These are phyloP conservation scores for Paramecium biaurelia DNA, from an alignment of 73 alveolate species.

Conservation along the genomic window DNA sequence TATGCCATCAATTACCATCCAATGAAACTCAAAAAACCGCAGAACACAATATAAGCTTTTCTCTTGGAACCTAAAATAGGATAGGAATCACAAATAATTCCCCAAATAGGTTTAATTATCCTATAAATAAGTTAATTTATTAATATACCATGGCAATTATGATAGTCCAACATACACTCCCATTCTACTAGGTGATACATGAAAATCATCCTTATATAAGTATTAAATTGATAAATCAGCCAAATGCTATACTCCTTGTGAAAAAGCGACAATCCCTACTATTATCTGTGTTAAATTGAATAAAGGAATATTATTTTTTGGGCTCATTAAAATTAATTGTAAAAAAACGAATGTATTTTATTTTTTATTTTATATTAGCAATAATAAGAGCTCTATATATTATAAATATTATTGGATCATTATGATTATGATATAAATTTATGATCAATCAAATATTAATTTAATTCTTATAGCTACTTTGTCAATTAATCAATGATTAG, in stretches of 20 bases:
- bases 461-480: background rate
- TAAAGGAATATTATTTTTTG: background rate
- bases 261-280: conserved; percentile 54
- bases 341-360: background rate
- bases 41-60: conserved; percentile 81
- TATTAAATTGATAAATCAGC: conserved; percentile 69
- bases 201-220: conserved; percentile 67
- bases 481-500: background rate
- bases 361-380: background rate
- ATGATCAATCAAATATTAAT: background rate
- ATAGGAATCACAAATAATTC: conserved; percentile 90
- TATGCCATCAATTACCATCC: conserved; percentile 80
- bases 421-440: background rate
- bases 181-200: conserved; percentile 64
- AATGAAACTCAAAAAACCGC: conserved; percentile 70
- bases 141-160: conserved; percentile 66
- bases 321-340: background rate
- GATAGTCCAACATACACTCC: conserved; percentile 56
- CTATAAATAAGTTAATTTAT: background rate
- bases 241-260: conserved; percentile 62
- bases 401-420: background rate
- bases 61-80: conserved; percentile 87
- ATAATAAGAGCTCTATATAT: background rate
- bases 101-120: conserved; percentile 93
- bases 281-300: background rate